Evolutionary conservation across 2,329 filamentous ascomycete species (phyloP).

Genomic region (Colletotrichum abscissum): DNA sequence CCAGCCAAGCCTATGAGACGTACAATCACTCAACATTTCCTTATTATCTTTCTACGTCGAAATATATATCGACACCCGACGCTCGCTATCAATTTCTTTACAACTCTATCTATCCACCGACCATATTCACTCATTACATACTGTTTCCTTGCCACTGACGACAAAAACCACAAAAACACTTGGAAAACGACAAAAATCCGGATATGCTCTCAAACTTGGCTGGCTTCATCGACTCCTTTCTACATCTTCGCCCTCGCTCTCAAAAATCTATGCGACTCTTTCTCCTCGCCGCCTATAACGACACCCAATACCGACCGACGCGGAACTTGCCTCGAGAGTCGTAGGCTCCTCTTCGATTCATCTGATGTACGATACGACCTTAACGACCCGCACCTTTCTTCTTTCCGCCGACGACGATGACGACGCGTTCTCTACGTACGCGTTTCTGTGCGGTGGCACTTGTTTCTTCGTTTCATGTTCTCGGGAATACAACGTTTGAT

Average conservation of each 20-base stretch:
- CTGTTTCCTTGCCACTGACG: slow-evolving; percentile 44
- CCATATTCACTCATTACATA: slow-evolving; percentile 46
- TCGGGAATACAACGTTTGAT: slow-evolving; percentile 33
- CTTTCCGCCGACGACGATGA: slow-evolving; percentile 37
- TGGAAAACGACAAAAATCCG: slow-evolving; percentile 22
- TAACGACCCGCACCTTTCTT: slow-evolving; percentile 35
- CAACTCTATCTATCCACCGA: slow-evolving; percentile 36
- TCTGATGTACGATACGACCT: slow-evolving; percentile 34
- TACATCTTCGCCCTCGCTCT: neutral
- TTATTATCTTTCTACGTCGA: neutral
- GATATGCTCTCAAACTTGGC: slow-evolving; percentile 18
- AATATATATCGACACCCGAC: slow-evolving; percentile 10
- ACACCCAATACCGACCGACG: neutral
- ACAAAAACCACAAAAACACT: slow-evolving; percentile 31
- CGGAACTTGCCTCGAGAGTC: neutral
- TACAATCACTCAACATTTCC: slow-evolving; percentile 27
- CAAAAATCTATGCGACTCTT: neutral
- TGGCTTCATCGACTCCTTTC: slow-evolving; percentile 3
- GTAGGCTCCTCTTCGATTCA: neutral
- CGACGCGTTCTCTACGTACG: neutral
- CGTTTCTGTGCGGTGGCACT: neutral
- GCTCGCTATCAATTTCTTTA: slow-evolving; percentile 31
- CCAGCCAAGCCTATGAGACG: slow-evolving; percentile 29
- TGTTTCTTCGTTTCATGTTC: slow-evolving; percentile 33
- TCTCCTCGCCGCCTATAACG: neutral